Evolutionary conservation across 805 yeast genomes (phyloP).

Genomic region (Clavispora carvajalis): DNA sequence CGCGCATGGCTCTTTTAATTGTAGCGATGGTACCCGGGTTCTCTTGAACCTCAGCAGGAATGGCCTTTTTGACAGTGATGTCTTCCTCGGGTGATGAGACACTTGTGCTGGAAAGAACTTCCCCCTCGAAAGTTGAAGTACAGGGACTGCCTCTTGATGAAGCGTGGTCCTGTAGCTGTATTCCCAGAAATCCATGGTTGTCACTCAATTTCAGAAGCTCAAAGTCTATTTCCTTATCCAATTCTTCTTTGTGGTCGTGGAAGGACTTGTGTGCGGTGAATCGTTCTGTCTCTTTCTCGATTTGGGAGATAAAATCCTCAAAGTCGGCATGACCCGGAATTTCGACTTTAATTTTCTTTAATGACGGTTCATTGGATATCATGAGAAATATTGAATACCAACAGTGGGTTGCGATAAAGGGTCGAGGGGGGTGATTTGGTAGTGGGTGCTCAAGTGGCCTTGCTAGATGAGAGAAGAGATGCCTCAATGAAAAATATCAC

Average conservation of each 20-base stretch:
- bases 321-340: constrained; percentile 1
- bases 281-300: constrained; percentile 4
- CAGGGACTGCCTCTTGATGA: neutral
- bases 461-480: constrained; percentile 1
- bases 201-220: neutral
- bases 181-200: neutral
- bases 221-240: constrained; percentile 1
- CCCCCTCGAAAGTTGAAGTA: neutral
- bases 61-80: neutral
- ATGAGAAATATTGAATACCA: neutral
- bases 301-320: constrained; percentile 10
- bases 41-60: neutral
- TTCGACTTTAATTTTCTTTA: constrained; percentile 1
- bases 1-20: constrained; percentile 21
- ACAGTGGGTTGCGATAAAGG: neutral
- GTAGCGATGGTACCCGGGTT: neutral
- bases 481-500: neutral
- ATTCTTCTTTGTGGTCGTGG: neutral
- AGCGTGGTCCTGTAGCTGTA: neutral
- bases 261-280: neutral
- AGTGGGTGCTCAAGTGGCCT: neutral
- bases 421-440: neutral
- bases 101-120: neutral
- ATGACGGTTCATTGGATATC: constrained; percentile 1
- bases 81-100: neutral